Evolutionary conservation across 352 stramenopile species (phyloP), one percentile per base, ranked within the genome.

Genomic region (Globisporangium mamillatum): DNA sequence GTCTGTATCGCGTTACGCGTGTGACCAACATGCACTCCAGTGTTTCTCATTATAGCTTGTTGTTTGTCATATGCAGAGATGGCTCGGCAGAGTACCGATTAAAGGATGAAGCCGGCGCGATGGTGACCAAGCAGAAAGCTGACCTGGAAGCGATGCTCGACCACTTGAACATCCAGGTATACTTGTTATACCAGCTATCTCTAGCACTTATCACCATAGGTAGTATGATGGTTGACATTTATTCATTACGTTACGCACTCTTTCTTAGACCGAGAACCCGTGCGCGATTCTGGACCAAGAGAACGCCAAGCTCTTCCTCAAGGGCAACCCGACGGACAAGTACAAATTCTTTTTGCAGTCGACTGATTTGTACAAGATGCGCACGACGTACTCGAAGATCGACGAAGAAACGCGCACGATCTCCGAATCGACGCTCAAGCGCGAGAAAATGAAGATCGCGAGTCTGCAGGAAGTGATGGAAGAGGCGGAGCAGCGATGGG

Each of bases 311-410:
- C 88, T 98, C 63, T 99, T 99, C 73, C 74, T 99, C 25, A 97
- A 96, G 27, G 97, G 97, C 46, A 98, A 97, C 66, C 75, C 88
- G 4, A 77, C 86, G 18, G 95, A 99, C 52, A 99, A 99, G 72
- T 99, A 99, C 82, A 87, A 86, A 29, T 99, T 99, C 74, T 99
- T 99, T 64, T 82, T 98, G 66, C 97, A 98, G 70, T 98, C 96
- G 1, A 99, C 96, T 0, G 95, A 98, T 70, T 69, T 98, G 57
- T 94, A 97, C 76, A 92, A 97, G 46, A 94, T 98, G 70, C 75
- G 93, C 63, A 83, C 84, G 16, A 89, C 73, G 34, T 97, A 96
- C 69, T 77, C 79, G 24, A 97, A 98, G 70, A 92, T 95, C 64
- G 81, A 96, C 50, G 77, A 95, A 25, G 82, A 97, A 58, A 91